A percentile compares a stretch with the other conserved stretches of the same genome.
These are phyloP conservation scores for Isoetes taiwanensis DNA, from an alignment of 75 land plant genomes.

Conservation along the genomic window DNA sequence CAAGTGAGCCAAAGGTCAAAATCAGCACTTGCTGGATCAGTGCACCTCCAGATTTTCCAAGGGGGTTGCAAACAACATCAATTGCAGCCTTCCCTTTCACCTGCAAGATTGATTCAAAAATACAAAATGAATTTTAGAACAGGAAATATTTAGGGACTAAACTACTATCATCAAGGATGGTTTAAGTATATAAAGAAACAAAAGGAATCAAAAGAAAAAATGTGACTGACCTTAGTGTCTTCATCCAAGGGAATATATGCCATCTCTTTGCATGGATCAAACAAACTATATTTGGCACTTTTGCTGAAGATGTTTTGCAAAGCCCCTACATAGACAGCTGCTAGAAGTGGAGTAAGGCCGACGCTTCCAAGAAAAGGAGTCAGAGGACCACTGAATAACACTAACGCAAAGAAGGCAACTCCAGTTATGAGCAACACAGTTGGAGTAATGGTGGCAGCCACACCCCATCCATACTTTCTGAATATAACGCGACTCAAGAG, in stretches of 20 bases:
- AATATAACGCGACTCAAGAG: slow-evolving; percentile 71
- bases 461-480: slow-evolving; percentile 94
- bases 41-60: slow-evolving; percentile 95
- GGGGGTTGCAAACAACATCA: slow-evolving; percentile 98
- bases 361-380: slow-evolving; percentile 52
- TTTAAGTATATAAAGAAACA: too few species aligned
- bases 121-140: too few species aligned
- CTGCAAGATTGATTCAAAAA: too few species aligned
- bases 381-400: slow-evolving; percentile 74
- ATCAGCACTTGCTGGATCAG: slow-evolving; percentile 91
- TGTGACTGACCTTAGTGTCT: slow-evolving; percentile 83
- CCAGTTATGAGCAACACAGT: slow-evolving; percentile 87
- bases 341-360: slow-evolving; percentile 93
- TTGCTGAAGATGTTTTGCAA: slow-evolving; percentile 98
- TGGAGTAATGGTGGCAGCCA: slow-evolving; percentile 91
- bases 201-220: too few species aligned
- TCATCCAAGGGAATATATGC: slow-evolving; percentile 98
- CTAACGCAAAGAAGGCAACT: slow-evolving; percentile 84
- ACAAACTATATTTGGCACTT: slow-evolving; percentile 97
- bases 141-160: too few species aligned
- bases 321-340: slow-evolving; percentile 98
- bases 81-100: slow-evolving; percentile 99
- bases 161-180: too few species aligned
- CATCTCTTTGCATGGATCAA: slow-evolving; percentile 99
- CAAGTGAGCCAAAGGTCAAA: slow-evolving; percentile 73